Evolutionary conservation across 176 grass and related monocot species (phyloP), one percentile per base, ranked within the genome.

Genomic region (Saccharum officinarum): DNA sequence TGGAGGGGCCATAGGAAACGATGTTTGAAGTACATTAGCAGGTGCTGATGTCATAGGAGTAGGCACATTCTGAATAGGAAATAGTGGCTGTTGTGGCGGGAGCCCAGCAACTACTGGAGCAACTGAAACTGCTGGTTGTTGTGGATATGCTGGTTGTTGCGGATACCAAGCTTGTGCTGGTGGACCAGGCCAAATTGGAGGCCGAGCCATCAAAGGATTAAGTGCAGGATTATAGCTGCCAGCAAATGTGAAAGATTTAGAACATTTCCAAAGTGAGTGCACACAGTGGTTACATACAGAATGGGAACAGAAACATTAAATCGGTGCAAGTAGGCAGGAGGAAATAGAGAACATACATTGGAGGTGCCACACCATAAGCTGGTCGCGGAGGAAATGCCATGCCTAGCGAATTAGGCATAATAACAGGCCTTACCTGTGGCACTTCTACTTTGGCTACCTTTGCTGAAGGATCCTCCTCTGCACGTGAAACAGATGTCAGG

Each of bases 11-110:
- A 92, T 87, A 69, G 85, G 60, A 70, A 86, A 91, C 30, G 90
- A 83, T 82, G 91, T 67, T 61, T 89, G 95, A 69, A 95, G 87
- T 81, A 87, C 75, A 86, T 88, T 80, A 79, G 77, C 64, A 84
- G 93, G 65, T 72, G 84, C 77, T 73, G 92, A 86, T 49, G 89
- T 79, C 78, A 92, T 87, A 86, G 86, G 84, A 92, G 85, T 83
- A 71, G 73, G 73, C 75, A 94, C 87, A 85, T 91, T 98, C 68
- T 99, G 97, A 86, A 99, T 92, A 14, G 97, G 97, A 69, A 99
- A 99, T 36, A 99, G 81, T 63, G 92, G 94, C 22, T 95, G 96
- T 31, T 90, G 93, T 46, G 87, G 89, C 40, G 78, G 85, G 71
- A 82, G 69, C 3, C 82, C 86, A 85, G 86, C 11, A 39, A 75